phyloP scores from a whole-genome alignment of 1,284 basidiomycete genomes.

The Neolentinus lepideus region DNA sequence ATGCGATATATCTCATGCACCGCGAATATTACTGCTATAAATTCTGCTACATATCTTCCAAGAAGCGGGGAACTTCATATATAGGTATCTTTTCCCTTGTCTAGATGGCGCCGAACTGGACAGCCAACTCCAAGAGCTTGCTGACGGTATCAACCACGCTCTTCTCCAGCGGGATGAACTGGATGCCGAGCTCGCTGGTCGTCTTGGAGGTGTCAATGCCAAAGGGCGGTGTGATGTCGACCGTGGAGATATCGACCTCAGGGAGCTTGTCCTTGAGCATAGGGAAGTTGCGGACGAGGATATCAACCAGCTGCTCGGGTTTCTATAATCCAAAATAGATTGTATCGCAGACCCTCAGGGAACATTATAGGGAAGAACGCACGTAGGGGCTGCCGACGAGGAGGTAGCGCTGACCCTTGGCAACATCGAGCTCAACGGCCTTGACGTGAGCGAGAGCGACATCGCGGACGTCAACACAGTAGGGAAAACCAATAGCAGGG shows the following conservation, averaged over 20 bases:
- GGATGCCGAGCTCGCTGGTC: constrained; percentile 7
- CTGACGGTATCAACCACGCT: constrained; percentile 6
- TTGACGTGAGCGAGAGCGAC: constrained; percentile 37
- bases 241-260: not conserved
- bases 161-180: constrained; percentile 6
- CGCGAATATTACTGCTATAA: too few relatives aligned
- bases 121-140: not conserved
- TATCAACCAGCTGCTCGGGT: not conserved
- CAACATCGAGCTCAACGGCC: constrained; percentile 30
- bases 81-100: too few relatives aligned
- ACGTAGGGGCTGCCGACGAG: constrained; percentile 8
- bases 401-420: constrained; percentile 37
- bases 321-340: not conserved
- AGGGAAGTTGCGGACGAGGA: not conserved
- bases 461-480: constrained; percentile 37
- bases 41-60: too few relatives aligned
- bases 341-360: not conserved
- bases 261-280: not conserved
- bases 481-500: not conserved
- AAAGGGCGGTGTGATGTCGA: not conserved
- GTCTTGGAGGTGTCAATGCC: constrained; percentile 5
- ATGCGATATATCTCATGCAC: too few relatives aligned
- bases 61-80: too few relatives aligned
- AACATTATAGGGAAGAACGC: constrained; percentile 6
- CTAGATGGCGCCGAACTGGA: not conserved